These are phyloP conservation scores for Verticillium albo-atrum DNA, from an alignment of 2,329 filamentous ascomycete genomes.

Conservation along the genomic window DNA sequence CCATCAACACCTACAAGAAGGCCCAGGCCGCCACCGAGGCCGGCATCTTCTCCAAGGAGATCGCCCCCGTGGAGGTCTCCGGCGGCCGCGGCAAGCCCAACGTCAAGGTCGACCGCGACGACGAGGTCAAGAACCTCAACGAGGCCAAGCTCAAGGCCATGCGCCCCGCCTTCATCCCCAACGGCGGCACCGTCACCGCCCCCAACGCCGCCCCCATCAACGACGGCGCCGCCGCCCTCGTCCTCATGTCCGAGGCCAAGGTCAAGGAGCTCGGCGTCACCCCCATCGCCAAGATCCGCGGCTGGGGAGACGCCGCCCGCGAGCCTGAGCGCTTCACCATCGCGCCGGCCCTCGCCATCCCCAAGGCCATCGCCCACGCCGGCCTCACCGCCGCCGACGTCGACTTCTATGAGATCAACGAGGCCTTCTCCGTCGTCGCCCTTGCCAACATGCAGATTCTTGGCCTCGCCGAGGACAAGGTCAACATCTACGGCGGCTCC, in stretches of 20 bases:
- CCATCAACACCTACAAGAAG: conserved; percentile 91
- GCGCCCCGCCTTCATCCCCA: conserved; percentile 76
- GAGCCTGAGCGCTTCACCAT: conserved; percentile 95
- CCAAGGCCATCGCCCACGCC: conserved; percentile 95
- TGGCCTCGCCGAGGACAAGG: conserved; percentile 71
- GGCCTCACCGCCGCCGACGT: conserved; percentile 72
- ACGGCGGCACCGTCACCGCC: conserved; percentile 84
- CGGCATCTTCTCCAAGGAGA: conserved; percentile 80
- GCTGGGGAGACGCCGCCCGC: conserved; percentile 93
- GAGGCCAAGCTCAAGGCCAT: conserved; percentile 78
- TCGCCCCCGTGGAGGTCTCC: conserved; percentile 81
- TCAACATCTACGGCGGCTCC: conserved; percentile 92
- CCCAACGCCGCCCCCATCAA: conserved; percentile 96
- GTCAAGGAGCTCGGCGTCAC: conserved; percentile 87
- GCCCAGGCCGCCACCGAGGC: conserved; percentile 80
- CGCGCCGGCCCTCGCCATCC: conserved; percentile 86
- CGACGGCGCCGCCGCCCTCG: conserved; percentile 87
- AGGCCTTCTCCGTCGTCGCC: conserved; percentile 95
- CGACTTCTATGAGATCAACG: conserved; percentile 98
- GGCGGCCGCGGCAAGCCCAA: conserved; percentile 88
- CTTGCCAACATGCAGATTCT: conserved; percentile 95
- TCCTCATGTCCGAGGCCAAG: conserved; percentile 91
- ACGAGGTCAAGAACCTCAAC: conserved; percentile 95
- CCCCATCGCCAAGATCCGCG: conserved; percentile 92
- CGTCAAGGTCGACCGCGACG: conserved; percentile 76